Evolutionary conservation across 257 asterid species (phyloP).

Genomic region (Asclepias syriaca): DNA sequence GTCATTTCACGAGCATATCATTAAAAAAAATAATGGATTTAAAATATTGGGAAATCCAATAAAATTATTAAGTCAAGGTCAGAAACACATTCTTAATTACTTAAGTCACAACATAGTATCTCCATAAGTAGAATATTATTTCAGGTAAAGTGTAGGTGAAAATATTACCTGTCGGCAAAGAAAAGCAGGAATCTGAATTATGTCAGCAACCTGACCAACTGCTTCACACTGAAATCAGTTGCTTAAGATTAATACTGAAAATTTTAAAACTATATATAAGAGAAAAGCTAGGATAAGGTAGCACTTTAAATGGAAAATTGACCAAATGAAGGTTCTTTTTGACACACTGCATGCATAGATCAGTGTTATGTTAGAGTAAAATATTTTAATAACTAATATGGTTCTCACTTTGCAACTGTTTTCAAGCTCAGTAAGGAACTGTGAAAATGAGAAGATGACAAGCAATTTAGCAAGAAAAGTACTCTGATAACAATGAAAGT

Average conservation of each 20-base stretch:
- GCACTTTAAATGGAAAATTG: not conserved
- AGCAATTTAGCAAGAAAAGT: not conserved
- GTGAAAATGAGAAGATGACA: not conserved
- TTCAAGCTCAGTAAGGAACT: not conserved
- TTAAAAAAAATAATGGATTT: constrained; percentile 11
- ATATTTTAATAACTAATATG: not conserved
- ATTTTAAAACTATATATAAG: not conserved
- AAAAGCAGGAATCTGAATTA: constrained; percentile 98
- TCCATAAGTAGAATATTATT: not conserved
- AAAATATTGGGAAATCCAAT: not conserved
- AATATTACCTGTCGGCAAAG: constrained; percentile 82
- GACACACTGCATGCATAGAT: not conserved
- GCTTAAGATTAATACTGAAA: not conserved
- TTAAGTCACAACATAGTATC: not conserved
- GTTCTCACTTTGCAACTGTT: not conserved
- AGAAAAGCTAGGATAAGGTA: not conserved
- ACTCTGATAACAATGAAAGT: not conserved
- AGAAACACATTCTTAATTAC: not conserved
- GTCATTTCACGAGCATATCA: constrained; percentile 26
- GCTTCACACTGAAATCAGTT: constrained; percentile 73
- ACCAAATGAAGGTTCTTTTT: not conserved
- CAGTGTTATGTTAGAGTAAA: not conserved
- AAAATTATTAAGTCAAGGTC: not conserved
- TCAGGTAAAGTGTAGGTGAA: not conserved
- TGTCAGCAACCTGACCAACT: constrained; percentile 91